Evolutionary conservation across 495 filamentous ascomycete genomes (phyloP).

Genomic region (Podospora pseudopauciseta): DNA sequence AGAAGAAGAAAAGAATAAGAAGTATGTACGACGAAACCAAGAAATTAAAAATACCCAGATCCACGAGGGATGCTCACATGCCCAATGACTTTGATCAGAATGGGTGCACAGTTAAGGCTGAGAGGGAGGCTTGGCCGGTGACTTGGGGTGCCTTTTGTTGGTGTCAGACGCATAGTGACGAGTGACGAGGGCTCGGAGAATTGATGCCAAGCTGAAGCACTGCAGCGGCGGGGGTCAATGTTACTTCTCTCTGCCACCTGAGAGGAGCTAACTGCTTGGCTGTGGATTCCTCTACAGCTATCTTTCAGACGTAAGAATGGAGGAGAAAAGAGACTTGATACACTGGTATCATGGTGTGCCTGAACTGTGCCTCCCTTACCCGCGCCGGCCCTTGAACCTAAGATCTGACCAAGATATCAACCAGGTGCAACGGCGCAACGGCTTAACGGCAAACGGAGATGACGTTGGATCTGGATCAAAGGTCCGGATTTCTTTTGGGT

Average conservation of each 20-base stretch:
- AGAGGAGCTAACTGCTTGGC: not conserved
- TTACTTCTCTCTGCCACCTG: not conserved
- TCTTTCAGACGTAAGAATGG: not conserved
- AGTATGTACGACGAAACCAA: not conserved
- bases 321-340: not conserved
- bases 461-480: not conserved
- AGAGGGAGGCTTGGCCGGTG: not conserved
- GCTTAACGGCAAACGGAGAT: not conserved
- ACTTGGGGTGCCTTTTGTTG: not conserved
- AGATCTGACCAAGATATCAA: not conserved
- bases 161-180: not conserved
- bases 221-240: not conserved
- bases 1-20: not conserved
- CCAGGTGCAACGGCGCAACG: not conserved
- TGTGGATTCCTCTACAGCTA: not conserved
- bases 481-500: slow-evolving; percentile 5
- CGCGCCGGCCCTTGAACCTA: not conserved
- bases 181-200: not conserved
- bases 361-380: not conserved
- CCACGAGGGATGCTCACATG: not conserved
- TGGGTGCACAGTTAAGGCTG: not conserved
- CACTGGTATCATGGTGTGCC: not conserved
- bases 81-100: not conserved
- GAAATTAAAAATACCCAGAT: not conserved
- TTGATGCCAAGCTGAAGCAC: not conserved